Percentiles rank a stretch among this genome's conserved stretches.
These are phyloP conservation scores for Croton laevigatus DNA, from an alignment of 441 rosid species.

Conservation along the genomic window DNA sequence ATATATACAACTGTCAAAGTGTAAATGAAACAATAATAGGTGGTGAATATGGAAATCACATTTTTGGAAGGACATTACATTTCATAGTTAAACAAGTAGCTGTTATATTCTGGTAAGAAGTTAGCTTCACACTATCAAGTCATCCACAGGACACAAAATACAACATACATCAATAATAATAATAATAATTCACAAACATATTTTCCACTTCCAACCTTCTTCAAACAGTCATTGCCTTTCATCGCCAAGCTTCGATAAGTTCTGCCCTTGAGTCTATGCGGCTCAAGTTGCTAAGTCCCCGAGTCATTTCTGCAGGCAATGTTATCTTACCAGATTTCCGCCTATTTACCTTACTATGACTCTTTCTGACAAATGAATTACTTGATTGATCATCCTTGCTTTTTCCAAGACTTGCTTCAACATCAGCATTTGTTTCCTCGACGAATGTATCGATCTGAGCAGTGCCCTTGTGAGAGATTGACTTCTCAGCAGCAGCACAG, in stretches of 20 bases:
- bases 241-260: conserved; percentile 76
- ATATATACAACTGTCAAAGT: no score
- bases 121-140: no score
- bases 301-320: conserved; percentile 34
- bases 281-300: conserved; percentile 49
- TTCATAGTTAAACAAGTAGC: no score
- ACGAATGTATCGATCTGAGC: conserved; percentile 16
- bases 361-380: conserved; percentile 30
- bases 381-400: conserved; percentile 40
- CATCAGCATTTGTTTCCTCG: conserved; percentile 31
- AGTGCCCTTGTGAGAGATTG: conserved; percentile 17
- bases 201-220: conserved; percentile 17
- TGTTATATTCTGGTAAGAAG: no score
- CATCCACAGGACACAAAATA: no score
- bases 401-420: conserved; percentile 26
- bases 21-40: no score
- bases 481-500: conserved; percentile 13
- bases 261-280: conserved; percentile 56
- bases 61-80: no score
- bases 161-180: conserved; percentile 26
- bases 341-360: conserved; percentile 25
- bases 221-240: conserved; percentile 22
- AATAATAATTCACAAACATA: conserved; percentile 24
- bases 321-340: conserved; percentile 30
- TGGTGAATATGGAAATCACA: no score